A percentile compares a stretch with the other conserved stretches of the same genome.
Evolutionary conservation across 805 yeast species (phyloP).

Genomic region (Monosporozyma unispora): DNA sequence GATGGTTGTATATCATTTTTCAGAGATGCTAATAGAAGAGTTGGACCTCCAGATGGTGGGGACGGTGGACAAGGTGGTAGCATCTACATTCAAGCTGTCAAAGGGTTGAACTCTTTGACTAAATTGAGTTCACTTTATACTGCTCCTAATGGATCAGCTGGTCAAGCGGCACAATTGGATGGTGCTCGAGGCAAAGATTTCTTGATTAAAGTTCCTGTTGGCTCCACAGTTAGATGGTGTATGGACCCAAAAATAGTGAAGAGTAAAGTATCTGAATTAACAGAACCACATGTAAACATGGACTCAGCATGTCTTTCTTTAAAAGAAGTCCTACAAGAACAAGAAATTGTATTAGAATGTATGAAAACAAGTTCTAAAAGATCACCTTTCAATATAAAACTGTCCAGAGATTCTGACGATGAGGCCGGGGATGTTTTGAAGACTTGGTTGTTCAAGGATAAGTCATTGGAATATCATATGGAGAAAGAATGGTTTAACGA

Average conservation of each 20-base stretch:
- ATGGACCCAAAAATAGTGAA: conserved; percentile 54
- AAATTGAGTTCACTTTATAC: conserved; percentile 55
- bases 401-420: conserved; percentile 54
- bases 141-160: conserved; percentile 66
- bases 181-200: conserved; percentile 81
- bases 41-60: conserved; percentile 98
- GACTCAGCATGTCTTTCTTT: conserved; percentile 10
- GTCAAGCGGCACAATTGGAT: conserved; percentile 69
- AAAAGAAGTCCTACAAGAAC: conserved; percentile 17
- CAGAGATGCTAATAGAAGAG: conserved; percentile 73
- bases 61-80: conserved; percentile 95
- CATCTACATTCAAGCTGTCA: conserved; percentile 72
- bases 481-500: conserved; percentile 57
- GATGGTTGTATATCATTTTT: conserved; percentile 79
- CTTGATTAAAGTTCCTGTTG: conserved; percentile 80
- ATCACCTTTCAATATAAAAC: conserved; percentile 35
- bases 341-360: conserved; percentile 27
- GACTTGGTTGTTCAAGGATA: conserved; percentile 85
- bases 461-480: conserved; percentile 59
- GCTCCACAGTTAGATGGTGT: conserved; percentile 80
- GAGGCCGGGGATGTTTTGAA: conserved; percentile 43
- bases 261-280: conserved; percentile 16
- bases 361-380: conserved; percentile 13
- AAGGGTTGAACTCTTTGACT: conserved; percentile 62
- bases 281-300: conserved; percentile 8